phyloP scores from a whole-genome alignment of 257 asterid genomes.

The Craterostigma plantagineum region DNA sequence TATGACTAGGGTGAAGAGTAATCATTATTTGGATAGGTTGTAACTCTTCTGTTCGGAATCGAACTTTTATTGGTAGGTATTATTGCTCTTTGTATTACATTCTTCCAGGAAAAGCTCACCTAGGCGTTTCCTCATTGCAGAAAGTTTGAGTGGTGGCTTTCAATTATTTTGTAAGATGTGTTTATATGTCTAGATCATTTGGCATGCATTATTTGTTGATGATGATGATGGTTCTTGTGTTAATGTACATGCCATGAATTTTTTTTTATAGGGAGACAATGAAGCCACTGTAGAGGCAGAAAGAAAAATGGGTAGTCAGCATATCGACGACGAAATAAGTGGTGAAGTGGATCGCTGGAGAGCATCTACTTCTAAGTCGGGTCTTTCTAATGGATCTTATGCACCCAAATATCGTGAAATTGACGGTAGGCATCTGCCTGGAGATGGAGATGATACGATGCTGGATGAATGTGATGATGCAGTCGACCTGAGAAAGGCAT shows the following conservation, averaged over 20 bases:
- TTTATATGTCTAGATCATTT: slow-evolving; percentile 20
- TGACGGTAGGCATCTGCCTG: too few relatives aligned
- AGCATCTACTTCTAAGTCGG: slow-evolving; percentile 10
- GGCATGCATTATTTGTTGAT: slow-evolving; percentile 12
- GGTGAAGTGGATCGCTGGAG: slow-evolving; percentile 17
- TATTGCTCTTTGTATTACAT: slow-evolving; percentile 22
- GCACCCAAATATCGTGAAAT: too few relatives aligned
- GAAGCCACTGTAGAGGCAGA: slow-evolving; percentile 13
- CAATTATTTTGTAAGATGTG: slow-evolving; percentile 62
- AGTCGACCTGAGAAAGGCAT: too few relatives aligned
- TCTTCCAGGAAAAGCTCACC: slow-evolving; percentile 45
- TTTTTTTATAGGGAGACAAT: slow-evolving; percentile 27
- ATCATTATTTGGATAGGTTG: too few relatives aligned
- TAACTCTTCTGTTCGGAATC: too few relatives aligned
- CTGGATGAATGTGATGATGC: too few relatives aligned
- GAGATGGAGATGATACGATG: too few relatives aligned
- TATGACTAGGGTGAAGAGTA: too few relatives aligned
- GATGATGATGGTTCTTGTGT: slow-evolving; percentile 7
- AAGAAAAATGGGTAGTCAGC: slow-evolving; percentile 15
- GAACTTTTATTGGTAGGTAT: slow-evolving; percentile 19
- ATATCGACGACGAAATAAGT: slow-evolving; percentile 18
- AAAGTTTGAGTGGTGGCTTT: slow-evolving; percentile 68
- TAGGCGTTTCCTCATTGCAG: slow-evolving; percentile 50
- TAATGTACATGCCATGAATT: slow-evolving; percentile 5
- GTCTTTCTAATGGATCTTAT: slow-evolving; percentile 25